phyloP scores from a whole-genome alignment of 192 early-diverging fungal species.

The Gryganskiella cystojenkinii region DNA sequence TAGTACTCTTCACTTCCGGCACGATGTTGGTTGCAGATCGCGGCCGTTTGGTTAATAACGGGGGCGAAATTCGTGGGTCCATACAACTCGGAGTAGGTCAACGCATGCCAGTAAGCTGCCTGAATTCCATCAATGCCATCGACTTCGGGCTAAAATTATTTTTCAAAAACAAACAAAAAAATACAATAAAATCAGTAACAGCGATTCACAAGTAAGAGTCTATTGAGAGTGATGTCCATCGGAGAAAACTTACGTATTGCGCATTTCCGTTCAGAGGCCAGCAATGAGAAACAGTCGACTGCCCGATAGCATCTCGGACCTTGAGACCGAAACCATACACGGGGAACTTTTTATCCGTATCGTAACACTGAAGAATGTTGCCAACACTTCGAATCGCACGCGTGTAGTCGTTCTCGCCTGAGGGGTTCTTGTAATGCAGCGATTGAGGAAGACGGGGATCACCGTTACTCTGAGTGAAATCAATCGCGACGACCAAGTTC shows the following conservation, averaged over 20 bases:
- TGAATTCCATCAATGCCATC: constrained; percentile 66
- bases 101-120: constrained; percentile 57
- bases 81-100: constrained; percentile 55
- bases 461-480: constrained; percentile 69
- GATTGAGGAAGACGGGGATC: constrained; percentile 58
- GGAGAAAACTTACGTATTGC: constrained; percentile 40
- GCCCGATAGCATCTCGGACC: constrained; percentile 55
- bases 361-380: constrained; percentile 59
- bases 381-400: constrained; percentile 64
- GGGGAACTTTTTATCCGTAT: constrained; percentile 65
- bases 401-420: constrained; percentile 62
- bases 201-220: neutral
- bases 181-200: too few relatives aligned
- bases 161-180: too few relatives aligned
- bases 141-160: constrained; percentile 62
- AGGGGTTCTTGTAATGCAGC: constrained; percentile 58
- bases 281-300: constrained; percentile 63
- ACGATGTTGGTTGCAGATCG: constrained; percentile 51
- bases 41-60: constrained; percentile 48
- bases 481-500: constrained; percentile 66
- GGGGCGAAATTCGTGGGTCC: constrained; percentile 72
- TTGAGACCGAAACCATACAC: constrained; percentile 70
- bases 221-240: too few relatives aligned
- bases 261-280: constrained; percentile 61
- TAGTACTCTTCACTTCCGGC: constrained; percentile 48